phyloP scores from a whole-genome alignment of 2,329 filamentous ascomycete species.

The Leptographium lundbergii region DNA sequence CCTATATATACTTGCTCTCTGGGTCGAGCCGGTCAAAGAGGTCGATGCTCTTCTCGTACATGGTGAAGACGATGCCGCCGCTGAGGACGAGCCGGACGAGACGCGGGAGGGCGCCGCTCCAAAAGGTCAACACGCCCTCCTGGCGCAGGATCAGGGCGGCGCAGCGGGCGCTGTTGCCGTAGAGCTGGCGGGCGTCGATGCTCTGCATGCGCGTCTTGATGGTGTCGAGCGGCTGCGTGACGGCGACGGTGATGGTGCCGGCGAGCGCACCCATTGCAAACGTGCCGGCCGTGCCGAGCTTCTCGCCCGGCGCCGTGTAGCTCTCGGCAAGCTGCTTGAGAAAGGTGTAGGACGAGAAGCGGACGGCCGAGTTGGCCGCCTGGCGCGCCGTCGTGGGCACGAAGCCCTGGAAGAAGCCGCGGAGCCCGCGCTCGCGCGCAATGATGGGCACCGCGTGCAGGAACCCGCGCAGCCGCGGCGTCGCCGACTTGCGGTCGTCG shows the following conservation, averaged over 20 bases:
- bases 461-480: conserved; percentile 83
- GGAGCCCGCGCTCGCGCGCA: conserved; percentile 70
- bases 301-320: conserved; percentile 89
- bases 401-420: conserved; percentile 95
- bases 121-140: conserved; percentile 81
- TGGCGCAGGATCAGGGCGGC: conserved; percentile 73
- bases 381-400: conserved; percentile 89
- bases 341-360: conserved; percentile 84
- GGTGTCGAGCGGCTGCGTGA: conserved; percentile 69
- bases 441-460: conserved; percentile 83
- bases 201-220: conserved; percentile 98
- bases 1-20: conserved; percentile 59
- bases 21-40: conserved; percentile 70
- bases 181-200: conserved; percentile 66
- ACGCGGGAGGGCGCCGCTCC: conserved; percentile 83
- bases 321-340: conserved; percentile 84
- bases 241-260: conserved; percentile 80
- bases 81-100: conserved; percentile 77
- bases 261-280: conserved; percentile 86
- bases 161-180: conserved; percentile 81
- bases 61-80: conserved; percentile 94
- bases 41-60: conserved; percentile 97
- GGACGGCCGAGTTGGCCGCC: conserved; percentile 83
- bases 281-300: conserved; percentile 74
- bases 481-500: conserved; percentile 79